phyloP scores from a whole-genome alignment of 2,329 filamentous ascomycete species.

The Neocucurbitaria cava region DNA sequence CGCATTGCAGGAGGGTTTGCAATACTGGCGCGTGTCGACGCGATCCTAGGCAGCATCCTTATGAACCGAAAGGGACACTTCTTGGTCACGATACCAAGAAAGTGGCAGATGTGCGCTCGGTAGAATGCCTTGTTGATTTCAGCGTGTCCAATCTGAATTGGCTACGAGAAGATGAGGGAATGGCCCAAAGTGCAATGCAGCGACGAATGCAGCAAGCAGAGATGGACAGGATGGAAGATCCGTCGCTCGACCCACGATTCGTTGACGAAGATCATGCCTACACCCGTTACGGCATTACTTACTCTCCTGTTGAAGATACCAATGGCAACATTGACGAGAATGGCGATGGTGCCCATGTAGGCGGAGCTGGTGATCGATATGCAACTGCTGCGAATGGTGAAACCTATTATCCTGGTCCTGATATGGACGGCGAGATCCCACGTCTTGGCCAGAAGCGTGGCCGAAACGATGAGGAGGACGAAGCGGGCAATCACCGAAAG shows the following conservation, averaged over 20 bases:
- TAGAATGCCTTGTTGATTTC: conserved; percentile 91
- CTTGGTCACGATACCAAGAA: conserved; percentile 90
- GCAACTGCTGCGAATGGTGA: conserved; percentile 22
- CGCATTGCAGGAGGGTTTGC: conserved; percentile 84
- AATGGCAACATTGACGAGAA: conserved; percentile 34
- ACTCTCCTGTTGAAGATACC: conserved; percentile 46
- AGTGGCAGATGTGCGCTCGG: conserved; percentile 87
- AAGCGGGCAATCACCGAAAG: conserved; percentile 23
- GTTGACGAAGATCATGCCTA: conserved; percentile 50
- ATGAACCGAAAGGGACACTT: conserved; percentile 84
- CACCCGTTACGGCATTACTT: conserved; percentile 51
- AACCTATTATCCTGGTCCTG: conserved; percentile 34
- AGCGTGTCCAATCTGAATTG: conserved; percentile 85
- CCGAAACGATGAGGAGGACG: conserved; percentile 36
- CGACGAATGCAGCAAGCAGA: conserved; percentile 63
- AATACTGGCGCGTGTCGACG: conserved; percentile 83
- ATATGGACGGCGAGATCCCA: conserved; percentile 35
- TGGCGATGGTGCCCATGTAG: conserved; percentile 17
- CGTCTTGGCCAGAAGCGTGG: conserved; percentile 42
- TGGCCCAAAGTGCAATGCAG: conserved; percentile 54
- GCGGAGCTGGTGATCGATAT: conserved; percentile 18
- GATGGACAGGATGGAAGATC: conserved; percentile 56
- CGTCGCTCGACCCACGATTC: conserved; percentile 54
- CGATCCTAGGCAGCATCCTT: conserved; percentile 72
- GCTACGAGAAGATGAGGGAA: conserved; percentile 66